Base-by-base conservation (phyloP, 2,329 filamentous ascomycete species). In the Ampelomyces quisqualis region DNA sequence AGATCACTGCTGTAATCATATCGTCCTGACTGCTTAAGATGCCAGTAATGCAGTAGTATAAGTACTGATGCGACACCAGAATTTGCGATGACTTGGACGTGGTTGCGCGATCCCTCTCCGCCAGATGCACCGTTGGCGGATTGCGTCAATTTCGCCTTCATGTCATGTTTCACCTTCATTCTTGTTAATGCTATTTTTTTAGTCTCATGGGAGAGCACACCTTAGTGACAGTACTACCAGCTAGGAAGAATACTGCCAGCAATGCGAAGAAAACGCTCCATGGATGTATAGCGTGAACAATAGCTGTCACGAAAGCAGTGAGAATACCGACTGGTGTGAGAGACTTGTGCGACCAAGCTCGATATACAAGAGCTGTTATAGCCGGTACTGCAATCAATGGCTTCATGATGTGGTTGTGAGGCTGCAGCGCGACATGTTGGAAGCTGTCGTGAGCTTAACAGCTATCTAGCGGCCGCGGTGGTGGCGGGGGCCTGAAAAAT, bases 261-360 rank as follows among this genome's bases (percentile, higher is more conserved):
- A 96, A 77, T 19, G 79, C 79, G 70, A 96, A 94, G n/a, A 89
- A 90, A n/a, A 90, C 74, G 45, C 87, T 88, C 85, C 89, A 96
- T 3, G 91, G 91, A 68, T 97, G 90, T n/a, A 90, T 72, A 11
- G 90, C 89, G 67, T 98, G 93, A 8, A 86, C 80, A 31, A 79
- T 67, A 3, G 89, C 90, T 3, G 90, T 95, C 29, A 85, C 58
- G 4, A 77, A 74, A 3, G 91, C 91, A 9, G 80, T 79, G 24
- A 85, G 55, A 55, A 95, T 80, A 46, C 90, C 91, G 5, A 77
- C 71, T 0, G 85, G 80, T 1, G 91, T 97, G 26, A 98, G 78
- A 17, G 85, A 90, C 40, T 70, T 70, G 15, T 62, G 55, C 3
- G 66, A 69, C 51, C 60, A 70, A 7, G 69, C 69, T 26, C 69